A percentile compares a stretch with the other conserved stretches of the same genome.
phyloP scores from a whole-genome alignment of 495 filamentous ascomycete genomes.

The Aspergillus carlsbadensis region DNA sequence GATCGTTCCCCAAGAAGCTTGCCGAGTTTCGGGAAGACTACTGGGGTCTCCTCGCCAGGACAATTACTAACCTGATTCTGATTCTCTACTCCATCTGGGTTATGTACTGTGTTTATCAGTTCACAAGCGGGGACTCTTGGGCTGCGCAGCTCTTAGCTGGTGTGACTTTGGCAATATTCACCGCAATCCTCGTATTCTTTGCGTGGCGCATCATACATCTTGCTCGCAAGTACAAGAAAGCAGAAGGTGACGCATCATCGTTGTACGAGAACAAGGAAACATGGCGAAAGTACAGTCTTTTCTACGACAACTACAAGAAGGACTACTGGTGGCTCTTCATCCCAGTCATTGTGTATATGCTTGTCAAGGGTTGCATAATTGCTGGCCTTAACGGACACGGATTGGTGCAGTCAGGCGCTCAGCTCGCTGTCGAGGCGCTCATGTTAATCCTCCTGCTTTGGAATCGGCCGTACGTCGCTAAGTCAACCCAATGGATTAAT shows the following conservation, averaged over 20 bases:
- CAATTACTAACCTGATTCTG: slow-evolving; percentile 88
- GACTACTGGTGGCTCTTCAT: slow-evolving; percentile 97
- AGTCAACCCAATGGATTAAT: slow-evolving; percentile 89
- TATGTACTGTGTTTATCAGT: slow-evolving; percentile 93
- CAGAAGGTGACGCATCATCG: slow-evolving; percentile 68
- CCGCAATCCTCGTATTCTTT: slow-evolving; percentile 73
- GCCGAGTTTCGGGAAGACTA: slow-evolving; percentile 90
- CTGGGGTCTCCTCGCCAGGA: slow-evolving; percentile 84
- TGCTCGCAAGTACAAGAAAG: slow-evolving; percentile 69
- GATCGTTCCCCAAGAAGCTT: slow-evolving; percentile 78
- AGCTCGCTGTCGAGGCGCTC: slow-evolving; percentile 76
- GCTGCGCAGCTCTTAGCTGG: slow-evolving; percentile 84
- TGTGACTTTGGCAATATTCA: slow-evolving; percentile 78
- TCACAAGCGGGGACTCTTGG: slow-evolving; percentile 93
- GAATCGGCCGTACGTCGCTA: slow-evolving; percentile 81
- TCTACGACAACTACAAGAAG: slow-evolving; percentile 93
- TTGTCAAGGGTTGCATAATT: slow-evolving; percentile 83
- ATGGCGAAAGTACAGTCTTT: slow-evolving; percentile 94
- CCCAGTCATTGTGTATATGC: slow-evolving; percentile 88
- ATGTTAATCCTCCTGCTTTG: slow-evolving; percentile 72
- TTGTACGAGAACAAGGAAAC: slow-evolving; percentile 87
- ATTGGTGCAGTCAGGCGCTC: slow-evolving; percentile 71
- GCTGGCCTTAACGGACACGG: slow-evolving; percentile 87
- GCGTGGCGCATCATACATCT: slow-evolving; percentile 76
- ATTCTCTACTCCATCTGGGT: slow-evolving; percentile 94